These are phyloP conservation scores for Diaporthe helianthi DNA, from an alignment of 2,329 filamentous ascomycete species.

Conservation along the genomic window DNA sequence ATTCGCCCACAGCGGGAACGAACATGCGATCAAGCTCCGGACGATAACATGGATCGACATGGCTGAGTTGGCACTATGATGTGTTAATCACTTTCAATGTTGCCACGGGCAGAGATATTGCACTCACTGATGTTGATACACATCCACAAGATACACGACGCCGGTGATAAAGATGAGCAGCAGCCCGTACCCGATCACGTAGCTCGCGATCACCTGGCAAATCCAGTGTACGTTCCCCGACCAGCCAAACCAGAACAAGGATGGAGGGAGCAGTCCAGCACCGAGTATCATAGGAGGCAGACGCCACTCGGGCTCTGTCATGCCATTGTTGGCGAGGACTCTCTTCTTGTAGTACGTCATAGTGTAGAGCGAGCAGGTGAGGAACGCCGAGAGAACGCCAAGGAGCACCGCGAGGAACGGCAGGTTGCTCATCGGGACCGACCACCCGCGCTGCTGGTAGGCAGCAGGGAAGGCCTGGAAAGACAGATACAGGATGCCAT, in stretches of 20 bases:
- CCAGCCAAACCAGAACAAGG: constrained; percentile 62
- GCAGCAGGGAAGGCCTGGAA: constrained; percentile 56
- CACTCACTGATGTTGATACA: constrained; percentile 33
- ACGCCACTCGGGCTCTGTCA: constrained; percentile 52
- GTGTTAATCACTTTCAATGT: neutral
- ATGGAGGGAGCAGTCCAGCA: constrained; percentile 49
- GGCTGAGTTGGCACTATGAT: constrained; percentile 35
- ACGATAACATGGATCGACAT: constrained; percentile 38
- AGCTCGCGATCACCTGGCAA: constrained; percentile 36
- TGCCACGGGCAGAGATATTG: neutral
- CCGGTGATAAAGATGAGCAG: constrained; percentile 38
- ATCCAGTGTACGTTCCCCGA: constrained; percentile 43
- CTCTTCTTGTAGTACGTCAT: constrained; percentile 35
- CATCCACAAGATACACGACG: constrained; percentile 38
- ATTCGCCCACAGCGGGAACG: constrained; percentile 37
- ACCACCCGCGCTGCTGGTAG: constrained; percentile 52
- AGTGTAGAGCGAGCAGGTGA: constrained; percentile 34
- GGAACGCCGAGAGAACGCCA: constrained; percentile 44
- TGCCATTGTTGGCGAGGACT: constrained; percentile 41
- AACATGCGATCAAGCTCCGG: constrained; percentile 35
- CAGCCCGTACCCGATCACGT: constrained; percentile 36
- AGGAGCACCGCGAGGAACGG: constrained; percentile 52
- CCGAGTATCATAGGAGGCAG: constrained; percentile 56
- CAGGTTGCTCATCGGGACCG: constrained; percentile 47
- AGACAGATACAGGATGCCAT: constrained; percentile 54